Conservation (phyloP, 83 land plant genomes). For the Picea mariana region DNA sequence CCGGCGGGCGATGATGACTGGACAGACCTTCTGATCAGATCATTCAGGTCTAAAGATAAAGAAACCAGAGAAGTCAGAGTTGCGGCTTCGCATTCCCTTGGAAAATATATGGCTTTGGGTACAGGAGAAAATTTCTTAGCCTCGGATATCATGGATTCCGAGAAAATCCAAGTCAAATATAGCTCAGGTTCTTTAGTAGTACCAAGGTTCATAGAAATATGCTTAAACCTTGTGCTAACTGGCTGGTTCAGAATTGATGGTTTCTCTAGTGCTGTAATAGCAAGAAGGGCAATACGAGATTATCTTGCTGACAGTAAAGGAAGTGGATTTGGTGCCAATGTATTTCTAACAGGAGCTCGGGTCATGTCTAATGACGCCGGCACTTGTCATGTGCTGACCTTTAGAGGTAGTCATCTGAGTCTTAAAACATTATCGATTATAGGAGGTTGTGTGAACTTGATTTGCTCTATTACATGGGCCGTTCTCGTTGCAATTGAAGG, state of each 20-base stretch:
- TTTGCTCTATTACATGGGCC: too few relatives aligned
- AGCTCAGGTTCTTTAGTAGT: neutral
- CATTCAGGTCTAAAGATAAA: neutral
- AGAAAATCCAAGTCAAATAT: neutral
- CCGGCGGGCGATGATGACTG: neutral
- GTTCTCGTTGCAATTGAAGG: too few relatives aligned
- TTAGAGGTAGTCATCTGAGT: too few relatives aligned
- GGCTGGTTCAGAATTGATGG: neutral
- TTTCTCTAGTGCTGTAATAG: neutral
- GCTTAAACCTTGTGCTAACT: neutral
- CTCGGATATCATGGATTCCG: neutral
- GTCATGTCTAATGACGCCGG: too few relatives aligned
- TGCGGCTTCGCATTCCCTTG: neutral
- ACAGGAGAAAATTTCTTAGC: too few relatives aligned
- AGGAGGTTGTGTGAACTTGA: too few relatives aligned
- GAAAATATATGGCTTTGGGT: too few relatives aligned
- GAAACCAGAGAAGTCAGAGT: neutral
- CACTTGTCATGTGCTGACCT: too few relatives aligned
- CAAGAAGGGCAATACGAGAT: neutral
- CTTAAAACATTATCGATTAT: too few relatives aligned
- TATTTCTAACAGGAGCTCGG: too few relatives aligned
- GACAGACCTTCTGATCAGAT: neutral
- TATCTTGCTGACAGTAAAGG: neutral
- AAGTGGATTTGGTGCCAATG: neutral
- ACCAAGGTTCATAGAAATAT: neutral